Evolutionary conservation across 2,329 filamentous ascomycete species (phyloP), one percentile per base, ranked within the genome.

Genomic region (Boeremia lycopersici): DNA sequence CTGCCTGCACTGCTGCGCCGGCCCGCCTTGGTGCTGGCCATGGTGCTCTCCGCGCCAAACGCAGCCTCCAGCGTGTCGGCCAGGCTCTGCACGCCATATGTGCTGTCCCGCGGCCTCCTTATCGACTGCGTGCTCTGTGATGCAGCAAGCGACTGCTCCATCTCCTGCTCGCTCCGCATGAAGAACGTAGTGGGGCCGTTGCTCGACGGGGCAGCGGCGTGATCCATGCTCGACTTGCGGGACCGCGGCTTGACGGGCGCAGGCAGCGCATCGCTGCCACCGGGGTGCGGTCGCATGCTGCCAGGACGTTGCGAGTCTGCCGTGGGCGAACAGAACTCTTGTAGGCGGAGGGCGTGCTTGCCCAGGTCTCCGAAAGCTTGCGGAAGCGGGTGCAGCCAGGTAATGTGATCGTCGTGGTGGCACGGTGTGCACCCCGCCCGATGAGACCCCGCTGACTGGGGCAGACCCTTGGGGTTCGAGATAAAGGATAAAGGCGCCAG

Each of bases 51-150:
- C 25, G 69, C 65, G 9, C 68, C 69, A 65, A 77, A 74, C 25
- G 77, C 75, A 42, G 75, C 75, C 38, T 76, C 76, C 12, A 84
- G 72, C 1, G 81, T 79, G 42, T 85, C 83, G 35, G 80, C 78
- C 28, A 86, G 71, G 63, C 83, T 86, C 61, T 84, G 79, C 2
- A 86, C 82, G 3, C 84, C 84, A 65, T 81, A 86, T 38, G 77
- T 79, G 63, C 77, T 82, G 31, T 82, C 79, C 38, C 59, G 59
- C 38, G 57, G 59, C 28, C 54, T 67, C 34, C 34, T 56, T 36
- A 51, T 23, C 13, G 56, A 30, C 11, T 62, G 50, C 15, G 61
- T 55, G 28, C 41, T 56, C 23, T 64, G 61, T 12, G 67, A 66
- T 4, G 67, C 69, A 10, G 64, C 53, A n/a, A 72, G 60, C 25